A percentile compares a stretch with the other conserved stretches of the same genome.
Conservation (phyloP, 2,329 filamentous ascomycete genomes). For the Paraphoma chrysanthemicola region DNA sequence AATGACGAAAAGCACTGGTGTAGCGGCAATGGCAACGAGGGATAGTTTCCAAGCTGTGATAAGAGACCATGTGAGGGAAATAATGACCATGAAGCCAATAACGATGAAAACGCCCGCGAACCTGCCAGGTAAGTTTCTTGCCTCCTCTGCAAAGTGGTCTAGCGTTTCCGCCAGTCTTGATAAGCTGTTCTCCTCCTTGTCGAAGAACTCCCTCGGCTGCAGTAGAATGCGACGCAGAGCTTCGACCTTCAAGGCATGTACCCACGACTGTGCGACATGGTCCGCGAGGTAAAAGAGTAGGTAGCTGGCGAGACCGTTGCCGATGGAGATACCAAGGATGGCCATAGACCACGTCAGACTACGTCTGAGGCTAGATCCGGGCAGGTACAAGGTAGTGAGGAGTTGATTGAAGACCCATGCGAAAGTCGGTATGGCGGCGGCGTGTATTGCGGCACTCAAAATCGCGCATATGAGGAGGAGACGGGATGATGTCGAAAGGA, state of each 20-base stretch:
- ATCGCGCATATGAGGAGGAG: constrained; percentile 66
- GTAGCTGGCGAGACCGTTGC: constrained; percentile 72
- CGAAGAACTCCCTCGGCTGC: constrained; percentile 83
- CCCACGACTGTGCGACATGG: constrained; percentile 75
- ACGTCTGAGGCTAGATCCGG: constrained; percentile 54
- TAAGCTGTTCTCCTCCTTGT: constrained; percentile 69
- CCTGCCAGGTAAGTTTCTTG: constrained; percentile 79
- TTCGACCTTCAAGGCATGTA: constrained; percentile 71
- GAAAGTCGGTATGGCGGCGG: constrained; percentile 75
- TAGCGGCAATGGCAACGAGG: constrained; percentile 73
- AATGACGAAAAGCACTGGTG: constrained; percentile 71
- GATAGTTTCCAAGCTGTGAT: constrained; percentile 80
- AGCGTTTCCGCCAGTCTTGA: constrained; percentile 72
- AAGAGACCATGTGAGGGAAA: constrained; percentile 78
- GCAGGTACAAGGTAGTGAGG: constrained; percentile 71
- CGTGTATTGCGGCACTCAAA: constrained; percentile 67
- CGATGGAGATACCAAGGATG: constrained; percentile 71
- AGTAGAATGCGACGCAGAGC: constrained; percentile 74
- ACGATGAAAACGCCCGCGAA: constrained; percentile 76
- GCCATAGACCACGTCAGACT: constrained; percentile 72
- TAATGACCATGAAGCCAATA: constrained; percentile 69
- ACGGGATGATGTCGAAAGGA: constrained; percentile 60
- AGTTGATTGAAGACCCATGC: constrained; percentile 78
- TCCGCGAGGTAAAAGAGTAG: constrained; percentile 76
- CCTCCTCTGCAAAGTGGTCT: constrained; percentile 85